These are phyloP conservation scores for Aplosporella prunicola DNA, from an alignment of 2,329 filamentous ascomycete genomes.

Conservation along the genomic window DNA sequence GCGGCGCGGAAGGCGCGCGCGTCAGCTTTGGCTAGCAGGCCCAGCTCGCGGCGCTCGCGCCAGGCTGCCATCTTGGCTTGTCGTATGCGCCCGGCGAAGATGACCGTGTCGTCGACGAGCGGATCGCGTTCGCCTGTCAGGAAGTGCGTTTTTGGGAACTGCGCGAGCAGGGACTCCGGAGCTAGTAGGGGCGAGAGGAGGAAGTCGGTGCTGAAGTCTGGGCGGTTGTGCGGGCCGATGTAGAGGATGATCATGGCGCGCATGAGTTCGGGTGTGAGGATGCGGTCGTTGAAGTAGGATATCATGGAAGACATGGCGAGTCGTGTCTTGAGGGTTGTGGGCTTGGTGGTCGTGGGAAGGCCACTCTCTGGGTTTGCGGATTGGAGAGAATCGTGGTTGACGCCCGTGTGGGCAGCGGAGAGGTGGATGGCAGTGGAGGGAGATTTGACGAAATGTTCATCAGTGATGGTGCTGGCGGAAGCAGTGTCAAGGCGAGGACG, in stretches of 20 bases:
- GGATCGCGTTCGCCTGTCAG: conserved; percentile 92
- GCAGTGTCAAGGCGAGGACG: conserved; percentile 11
- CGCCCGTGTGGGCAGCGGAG: conserved; percentile 29
- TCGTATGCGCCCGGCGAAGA: conserved; percentile 83
- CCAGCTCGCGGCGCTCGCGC: conserved; percentile 46
- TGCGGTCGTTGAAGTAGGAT: conserved; percentile 92
- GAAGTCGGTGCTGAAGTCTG: conserved; percentile 87
- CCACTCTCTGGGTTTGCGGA: conserved; percentile 14
- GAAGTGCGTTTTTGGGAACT: conserved; percentile 92
- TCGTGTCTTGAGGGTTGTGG: conserved; percentile 60
- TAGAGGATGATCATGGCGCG: conserved; percentile 98
- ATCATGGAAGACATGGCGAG: conserved; percentile 95
- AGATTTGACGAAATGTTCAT: neutral
- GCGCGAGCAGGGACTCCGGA: conserved; percentile 69
- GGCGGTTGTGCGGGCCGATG: conserved; percentile 84
- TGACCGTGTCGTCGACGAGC: conserved; percentile 90
- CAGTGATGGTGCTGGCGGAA: conserved; percentile 16
- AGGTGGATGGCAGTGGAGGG: conserved; percentile 25
- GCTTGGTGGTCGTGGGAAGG: conserved; percentile 24
- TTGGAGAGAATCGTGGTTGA: conserved; percentile 20
- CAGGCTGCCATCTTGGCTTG: conserved; percentile 59
- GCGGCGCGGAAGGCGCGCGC: conserved; percentile 54
- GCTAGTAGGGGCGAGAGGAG: conserved; percentile 83
- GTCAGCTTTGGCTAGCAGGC: conserved; percentile 42
- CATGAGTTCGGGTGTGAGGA: conserved; percentile 96